Percentiles rank a stretch among this genome's conserved stretches.
These are phyloP conservation scores for Naematelia encephala DNA, from an alignment of 768 basidiomycete species.

Conservation along the genomic window DNA sequence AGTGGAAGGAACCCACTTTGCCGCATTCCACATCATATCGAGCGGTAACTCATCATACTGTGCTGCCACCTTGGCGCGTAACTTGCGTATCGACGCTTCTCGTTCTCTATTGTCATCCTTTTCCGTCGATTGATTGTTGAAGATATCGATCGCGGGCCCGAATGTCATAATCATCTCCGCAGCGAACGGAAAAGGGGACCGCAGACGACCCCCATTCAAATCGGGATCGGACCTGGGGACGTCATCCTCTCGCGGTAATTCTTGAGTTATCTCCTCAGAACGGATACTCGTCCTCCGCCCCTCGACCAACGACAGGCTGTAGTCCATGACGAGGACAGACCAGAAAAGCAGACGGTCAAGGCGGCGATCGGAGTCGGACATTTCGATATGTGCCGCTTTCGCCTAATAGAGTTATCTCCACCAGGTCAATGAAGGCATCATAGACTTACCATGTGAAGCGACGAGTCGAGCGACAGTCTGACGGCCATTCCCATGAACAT, in stretches of 20 bases:
- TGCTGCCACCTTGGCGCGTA: background rate
- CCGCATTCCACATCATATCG: conserved; percentile 5
- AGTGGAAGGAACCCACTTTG: conserved; percentile 4
- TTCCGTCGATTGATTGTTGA: background rate
- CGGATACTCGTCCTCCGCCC: background rate
- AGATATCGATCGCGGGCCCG: too few relatives aligned
- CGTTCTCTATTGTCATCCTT: background rate
- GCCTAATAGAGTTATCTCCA: too few relatives aligned
- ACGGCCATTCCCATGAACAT: background rate
- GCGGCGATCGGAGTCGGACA: background rate
- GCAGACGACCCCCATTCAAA: too few relatives aligned
- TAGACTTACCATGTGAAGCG: background rate
- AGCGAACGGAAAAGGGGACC: conserved; percentile 2
- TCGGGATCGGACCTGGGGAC: conserved; percentile 1
- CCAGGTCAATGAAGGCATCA: too few relatives aligned
- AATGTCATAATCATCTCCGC: background rate
- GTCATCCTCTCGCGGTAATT: background rate
- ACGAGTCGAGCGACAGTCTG: background rate
- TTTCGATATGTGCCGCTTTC: too few relatives aligned
- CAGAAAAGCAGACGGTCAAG: conserved; percentile 1
- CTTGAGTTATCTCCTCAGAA: background rate
- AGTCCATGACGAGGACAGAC: conserved; percentile 1
- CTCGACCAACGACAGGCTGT: background rate
- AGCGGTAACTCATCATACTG: conserved; percentile 2
- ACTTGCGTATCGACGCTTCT: background rate